These are phyloP conservation scores for Pyrenochaeta sp. DNA, from an alignment of 2,329 filamentous ascomycete genomes.

Conservation along the genomic window DNA sequence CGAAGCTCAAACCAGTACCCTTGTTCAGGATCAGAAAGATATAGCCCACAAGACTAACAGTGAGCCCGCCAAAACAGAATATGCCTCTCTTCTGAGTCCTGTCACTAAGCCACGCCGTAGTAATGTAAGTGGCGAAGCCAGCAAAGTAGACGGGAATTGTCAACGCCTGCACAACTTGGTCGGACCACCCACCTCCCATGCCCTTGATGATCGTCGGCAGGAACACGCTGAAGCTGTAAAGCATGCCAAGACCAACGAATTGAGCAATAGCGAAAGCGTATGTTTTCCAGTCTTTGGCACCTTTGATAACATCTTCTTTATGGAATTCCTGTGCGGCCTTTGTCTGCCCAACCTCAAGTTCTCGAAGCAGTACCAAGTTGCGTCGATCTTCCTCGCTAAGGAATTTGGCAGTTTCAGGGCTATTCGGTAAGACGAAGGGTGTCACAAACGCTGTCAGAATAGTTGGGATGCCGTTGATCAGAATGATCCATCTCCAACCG, in stretches of 20 bases:
- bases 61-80: slow-evolving; percentile 32
- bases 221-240: slow-evolving; percentile 38
- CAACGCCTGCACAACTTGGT: slow-evolving; percentile 36
- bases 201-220: slow-evolving; percentile 42
- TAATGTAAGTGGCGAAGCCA: slow-evolving; percentile 33
- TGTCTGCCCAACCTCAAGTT: slow-evolving; percentile 55
- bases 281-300: slow-evolving; percentile 50
- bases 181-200: slow-evolving; percentile 34
- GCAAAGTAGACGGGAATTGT: slow-evolving; percentile 43
- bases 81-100: slow-evolving; percentile 36
- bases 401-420: slow-evolving; percentile 45
- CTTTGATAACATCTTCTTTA: slow-evolving; percentile 58
- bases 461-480: slow-evolving; percentile 42
- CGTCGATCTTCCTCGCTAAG: slow-evolving; percentile 34
- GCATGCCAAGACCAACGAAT: slow-evolving; percentile 33
- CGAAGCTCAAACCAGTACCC: slow-evolving; percentile 28
- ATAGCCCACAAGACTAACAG: slow-evolving; percentile 59
- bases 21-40: slow-evolving; percentile 47
- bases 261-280: slow-evolving; percentile 57
- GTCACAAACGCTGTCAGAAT: slow-evolving; percentile 52
- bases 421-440: slow-evolving; percentile 63
- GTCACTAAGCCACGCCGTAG: slow-evolving; percentile 34
- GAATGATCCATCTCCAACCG: slow-evolving; percentile 43
- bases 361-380: slow-evolving; percentile 26
- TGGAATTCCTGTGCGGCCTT: slow-evolving; percentile 56